phyloP scores from a whole-genome alignment of 345 rosid genomes.

The Raphanus raphanistrum region DNA sequence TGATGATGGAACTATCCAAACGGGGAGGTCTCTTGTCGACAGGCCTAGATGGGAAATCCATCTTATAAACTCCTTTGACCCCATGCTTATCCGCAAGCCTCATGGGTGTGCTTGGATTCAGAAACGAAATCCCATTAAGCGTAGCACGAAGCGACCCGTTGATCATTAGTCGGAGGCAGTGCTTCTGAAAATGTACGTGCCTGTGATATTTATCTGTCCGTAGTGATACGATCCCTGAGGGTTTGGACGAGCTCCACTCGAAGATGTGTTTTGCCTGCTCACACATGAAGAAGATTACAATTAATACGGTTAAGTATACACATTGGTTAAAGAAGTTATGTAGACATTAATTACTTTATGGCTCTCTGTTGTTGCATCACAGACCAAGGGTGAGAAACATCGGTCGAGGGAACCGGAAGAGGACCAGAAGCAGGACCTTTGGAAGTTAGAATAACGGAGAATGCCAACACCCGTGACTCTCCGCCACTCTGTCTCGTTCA shows the following conservation, averaged over 20 bases:
- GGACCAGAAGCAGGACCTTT: constrained; percentile 84
- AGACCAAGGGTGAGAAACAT: constrained; percentile 74
- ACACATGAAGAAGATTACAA: neutral
- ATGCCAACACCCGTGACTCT: constrained; percentile 93
- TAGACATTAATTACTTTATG: constrained; percentile 60
- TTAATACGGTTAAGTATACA: neutral
- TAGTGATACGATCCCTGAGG: constrained; percentile 96
- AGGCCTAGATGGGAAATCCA: constrained; percentile 78
- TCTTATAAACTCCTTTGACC: constrained; percentile 78
- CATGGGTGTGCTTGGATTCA: constrained; percentile 64
- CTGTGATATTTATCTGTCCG: constrained; percentile 75
- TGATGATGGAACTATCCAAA: constrained; percentile 65
- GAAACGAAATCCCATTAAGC: constrained; percentile 85
- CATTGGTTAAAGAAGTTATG: neutral
- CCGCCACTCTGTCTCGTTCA: constrained; percentile 84
- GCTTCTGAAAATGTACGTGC: constrained; percentile 62
- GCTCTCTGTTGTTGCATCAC: constrained; percentile 87
- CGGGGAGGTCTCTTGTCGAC: constrained; percentile 50
- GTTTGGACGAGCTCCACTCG: constrained; percentile 97
- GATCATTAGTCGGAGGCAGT: constrained; percentile 60
- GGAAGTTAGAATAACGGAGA: constrained; percentile 88
- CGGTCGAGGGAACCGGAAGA: constrained; percentile 68
- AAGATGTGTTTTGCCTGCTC: constrained; percentile 71
- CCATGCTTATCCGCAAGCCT: constrained; percentile 70
- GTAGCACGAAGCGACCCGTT: constrained; percentile 64